Evolutionary conservation across 176 grass and related monocot species (phyloP), one percentile per base, ranked within the genome.

Genomic region (Eragrostis nindensis): DNA sequence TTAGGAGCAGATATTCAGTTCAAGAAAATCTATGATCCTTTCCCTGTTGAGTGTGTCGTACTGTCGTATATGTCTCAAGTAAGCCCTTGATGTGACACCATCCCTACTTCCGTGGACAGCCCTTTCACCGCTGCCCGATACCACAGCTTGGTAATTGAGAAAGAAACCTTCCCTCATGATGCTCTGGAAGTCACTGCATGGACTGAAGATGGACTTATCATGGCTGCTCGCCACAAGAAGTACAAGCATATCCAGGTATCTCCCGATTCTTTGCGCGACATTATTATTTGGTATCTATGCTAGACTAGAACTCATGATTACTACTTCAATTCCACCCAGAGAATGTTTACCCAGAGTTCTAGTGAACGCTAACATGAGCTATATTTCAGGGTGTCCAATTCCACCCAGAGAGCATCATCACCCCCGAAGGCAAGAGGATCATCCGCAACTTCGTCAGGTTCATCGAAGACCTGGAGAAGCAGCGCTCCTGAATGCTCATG

Each of bases 361-460:
- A 16, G 19, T 0, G 3, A 1, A 5, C 65, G 16, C 15, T 57
- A 76, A 89, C 0, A 39, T 2, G 25, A 7, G 48, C 44, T 62
- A n/a, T n/a, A 73, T 83, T 93, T 86, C 80, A 93, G 94, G 94
- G 95, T 21, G 95, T 98, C 57, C 95, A 98, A 47, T 98, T 98
- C 81, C 90, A 94, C 88, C 95, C 95, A 11, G 95, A 98, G 88
- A 98, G 95, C 8, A 94, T 98, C 49, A 98, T 98, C 54, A 98
- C 92, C 39, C 79, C 80, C 38, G 95, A 98, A 69, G 92, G 95
- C 60, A 98, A 94, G 83, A 85, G 36, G 19, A 93, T 98, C 71
- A 85, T 94, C 66, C 76, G 85, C 60, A 98, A 98, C 83, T 98
- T 98, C 4, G 78, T 91, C 12, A 91, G 86, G 41, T 87, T 81